Evolutionary conservation across 2,329 filamentous ascomycete genomes (phyloP), one percentile per base, ranked within the genome.

Genomic region (Calycina marina): DNA sequence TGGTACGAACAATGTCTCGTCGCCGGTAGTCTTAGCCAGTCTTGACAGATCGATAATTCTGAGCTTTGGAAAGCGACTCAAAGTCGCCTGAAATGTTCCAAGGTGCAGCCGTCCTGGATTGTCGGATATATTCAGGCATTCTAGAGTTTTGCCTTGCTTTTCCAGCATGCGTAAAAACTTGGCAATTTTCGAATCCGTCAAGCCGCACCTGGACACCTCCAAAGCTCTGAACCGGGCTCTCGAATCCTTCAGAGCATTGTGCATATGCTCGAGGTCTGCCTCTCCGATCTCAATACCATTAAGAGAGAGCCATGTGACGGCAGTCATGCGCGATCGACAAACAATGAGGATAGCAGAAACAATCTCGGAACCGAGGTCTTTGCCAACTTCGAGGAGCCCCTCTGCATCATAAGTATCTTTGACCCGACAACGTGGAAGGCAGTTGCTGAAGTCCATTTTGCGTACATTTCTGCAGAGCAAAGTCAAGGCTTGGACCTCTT

Each of bases 281-380:
- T 82, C 77, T 25, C 72, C 74, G n/a, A 82, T 63, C 38, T 69
- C 65, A 39, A 81, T 76, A 9, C 73, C 73, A 38, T 72, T 80
- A 37, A 82, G 54, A 14, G 69, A 63, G 32, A 82, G 67, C 76
- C 77, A 82, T 48, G 78, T 72, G 12, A 81, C 69, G 44, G 73
- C 77, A 0, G 77, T 81, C 14, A 73, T 61, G 43, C 77, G 68
- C 39, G 69, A 66, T 40, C 71, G 71, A 53, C 73, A 79, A 4
- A 81, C 57, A 2, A 76, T 73, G 43, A 77, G 73, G 4, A 82
- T 58, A 2, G 75, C 77, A 49, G 78, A 74, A 12, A 77, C 70
- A 30, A 82, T 73, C 25, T 73, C 76, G 47, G 74, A 79, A 1
- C 76, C 76, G 4, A 68, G 62, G 46, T 78, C 73, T 42, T 65